Base-by-base conservation (phyloP, 208 protist species). In the Acanthamoeba lenticulata region DNA sequence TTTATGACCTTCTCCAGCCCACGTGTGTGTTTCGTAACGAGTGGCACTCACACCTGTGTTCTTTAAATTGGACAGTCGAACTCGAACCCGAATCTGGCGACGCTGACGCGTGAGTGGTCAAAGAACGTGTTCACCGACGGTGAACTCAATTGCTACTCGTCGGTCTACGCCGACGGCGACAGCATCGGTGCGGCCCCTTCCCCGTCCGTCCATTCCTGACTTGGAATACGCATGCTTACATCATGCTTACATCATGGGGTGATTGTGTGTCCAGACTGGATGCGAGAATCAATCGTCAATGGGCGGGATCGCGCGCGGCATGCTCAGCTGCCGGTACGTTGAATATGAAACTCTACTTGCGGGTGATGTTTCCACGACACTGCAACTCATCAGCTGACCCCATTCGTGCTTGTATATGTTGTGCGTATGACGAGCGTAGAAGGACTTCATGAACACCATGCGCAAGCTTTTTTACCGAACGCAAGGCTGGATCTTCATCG, bases 401-500 rank as follows among this genome's bases (percentile, higher is more conserved):
- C 52, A 60, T 60, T n/a, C 45, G 45, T 52, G 45, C 15, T 5
- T 52, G 45, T 21, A 60, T 60, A 60, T 11, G 52, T 60, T 5
- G 45, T 52, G 45, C 9, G 9, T 52, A 15, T 52, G 65, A 19
- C 42, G 38, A 83, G 34, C 13, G 34, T 42, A 86, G 77, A 86
- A 86, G 1, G 38, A 15, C 77, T 57, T 57, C 19, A 27, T 86
- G 44, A 86, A 86, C 77, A 42, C 77, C 3, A 38, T 86, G 5
- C 77, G 77, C 77, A 90, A 90, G 36, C 85, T 90, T 19, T 90
- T 90, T 27, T 90, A 72, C 38, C 55, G 85, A 72, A 69, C 57
- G 27, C 85, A 90, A 19, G 85, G 55, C 38, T 90, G 85, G 85
- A 90, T 90, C 2, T 90, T 90, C 42, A 69, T 90, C 55, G 85